Percentiles rank a stretch among this genome's conserved stretches.
These are phyloP conservation scores for Nicotiana tabacum DNA, from an alignment of 257 asterid genomes.

Conservation along the genomic window DNA sequence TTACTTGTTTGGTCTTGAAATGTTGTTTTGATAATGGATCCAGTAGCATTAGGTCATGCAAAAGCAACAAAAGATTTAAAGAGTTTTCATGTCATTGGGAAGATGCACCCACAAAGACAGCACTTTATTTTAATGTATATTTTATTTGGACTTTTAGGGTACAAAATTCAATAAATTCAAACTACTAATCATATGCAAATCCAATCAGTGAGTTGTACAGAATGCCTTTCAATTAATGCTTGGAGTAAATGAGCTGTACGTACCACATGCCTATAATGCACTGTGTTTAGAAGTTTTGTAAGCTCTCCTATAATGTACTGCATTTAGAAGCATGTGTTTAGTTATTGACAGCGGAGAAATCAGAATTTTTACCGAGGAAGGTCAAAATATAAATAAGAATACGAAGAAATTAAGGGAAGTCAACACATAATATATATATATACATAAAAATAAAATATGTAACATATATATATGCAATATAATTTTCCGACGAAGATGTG, in stretches of 20 bases:
- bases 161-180: conserved; percentile 18
- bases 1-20: conserved; percentile 41
- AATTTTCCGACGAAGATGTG: too few relatives aligned
- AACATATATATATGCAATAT: too few relatives aligned
- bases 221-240: conserved; percentile 26
- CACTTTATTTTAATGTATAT: background rate
- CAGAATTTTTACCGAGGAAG: background rate
- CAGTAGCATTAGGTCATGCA: conserved; percentile 48
- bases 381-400: background rate
- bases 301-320: background rate
- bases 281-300: conserved; percentile 3
- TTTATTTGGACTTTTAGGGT: background rate
- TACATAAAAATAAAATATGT: too few relatives aligned
- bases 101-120: conserved; percentile 9
- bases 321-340: background rate
- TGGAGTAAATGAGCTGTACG: conserved; percentile 16
- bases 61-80: conserved; percentile 10
- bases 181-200: conserved; percentile 32
- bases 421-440: too few relatives aligned
- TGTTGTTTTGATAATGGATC: conserved; percentile 47
- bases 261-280: conserved; percentile 14
- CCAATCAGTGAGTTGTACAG: conserved; percentile 23
- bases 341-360: background rate
- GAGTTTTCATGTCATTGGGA: conserved; percentile 32
- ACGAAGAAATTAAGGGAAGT: too few relatives aligned